Evolutionary conservation across 495 filamentous ascomycete species (phyloP), one percentile per base, ranked within the genome.

Genomic region (Letharia lupina): DNA sequence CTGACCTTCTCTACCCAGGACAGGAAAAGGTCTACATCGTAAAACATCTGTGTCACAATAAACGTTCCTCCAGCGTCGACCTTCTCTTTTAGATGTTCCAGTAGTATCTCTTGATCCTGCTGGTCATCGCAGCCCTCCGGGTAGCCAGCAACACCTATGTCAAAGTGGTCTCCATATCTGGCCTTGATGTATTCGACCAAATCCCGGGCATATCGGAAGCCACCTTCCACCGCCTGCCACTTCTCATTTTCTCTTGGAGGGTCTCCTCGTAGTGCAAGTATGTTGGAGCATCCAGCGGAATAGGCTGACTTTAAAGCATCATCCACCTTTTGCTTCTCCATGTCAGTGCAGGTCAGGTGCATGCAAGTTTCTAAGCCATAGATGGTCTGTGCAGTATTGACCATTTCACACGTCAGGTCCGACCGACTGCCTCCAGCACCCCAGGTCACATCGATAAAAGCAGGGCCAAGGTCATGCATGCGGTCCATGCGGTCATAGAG

Each of bases 401-500:
- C 93, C 95, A 99, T 99, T 73, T 99, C 95, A 75, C 88, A 92
- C 15, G 95, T 99, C 73, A 99, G 79, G 67, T 95, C 86, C 56
- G 93, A 94, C 63, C 91, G 83, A 68, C 89, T 86, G 42, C 95
- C 95, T 66, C 95, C 95, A 60, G 95, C 95, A 68, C 96, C 96
- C 95, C 95, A 99, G 61, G 95, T 99, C 74, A 99, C 87, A 76
- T 99, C 95, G 74, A 99, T 91, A 79, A 98, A 99, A 67, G 89
- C 86, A 18, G 95, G 95, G 1, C 94, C 93, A 64, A 94, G 84
- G 70, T 83, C 82, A 76, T 98, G 91, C 95, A 99, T 99, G 74
- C 93, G 91, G 79, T 99, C 92, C 90, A 99, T 98, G 77, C 93
- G 89, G 75, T 99, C 95, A 79, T 99, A 99, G 64, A 99, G 86